Conservation (phyloP, 139 green algal species). For the Yamagishiella unicocca region DNA sequence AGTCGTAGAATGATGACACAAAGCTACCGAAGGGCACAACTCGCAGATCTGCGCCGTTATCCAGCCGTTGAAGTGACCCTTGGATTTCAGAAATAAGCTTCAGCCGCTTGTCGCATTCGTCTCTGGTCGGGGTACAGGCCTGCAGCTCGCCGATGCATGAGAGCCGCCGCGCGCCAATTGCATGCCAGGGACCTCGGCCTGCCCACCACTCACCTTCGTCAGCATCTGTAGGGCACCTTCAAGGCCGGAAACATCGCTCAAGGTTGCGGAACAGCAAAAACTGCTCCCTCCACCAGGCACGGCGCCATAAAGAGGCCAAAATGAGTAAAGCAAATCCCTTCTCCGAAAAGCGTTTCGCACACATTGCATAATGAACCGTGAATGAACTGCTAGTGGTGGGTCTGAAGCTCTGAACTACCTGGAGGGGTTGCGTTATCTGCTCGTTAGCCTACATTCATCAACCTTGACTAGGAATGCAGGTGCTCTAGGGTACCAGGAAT, state of each 20-base stretch:
- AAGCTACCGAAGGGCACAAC: slow-evolving; percentile 35
- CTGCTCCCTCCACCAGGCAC: neutral
- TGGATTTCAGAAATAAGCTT: neutral
- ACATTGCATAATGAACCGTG: neutral
- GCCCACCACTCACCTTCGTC: neutral
- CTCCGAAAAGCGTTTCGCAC: neutral
- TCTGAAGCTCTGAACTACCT: neutral
- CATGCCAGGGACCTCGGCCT: neutral
- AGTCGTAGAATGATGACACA: neutral
- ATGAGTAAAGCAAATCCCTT: neutral
- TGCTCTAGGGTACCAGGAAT: neutral
- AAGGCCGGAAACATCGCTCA: neutral
- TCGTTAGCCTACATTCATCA: no score
- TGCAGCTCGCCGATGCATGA: neutral
- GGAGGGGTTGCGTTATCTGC: no score
- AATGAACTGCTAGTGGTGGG: neutral
- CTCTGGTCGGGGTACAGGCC: neutral
- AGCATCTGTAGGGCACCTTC: neutral
- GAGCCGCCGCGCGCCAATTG: neutral
- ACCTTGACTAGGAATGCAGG: no score
- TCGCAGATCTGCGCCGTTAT: no score
- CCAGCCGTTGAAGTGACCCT: neutral
- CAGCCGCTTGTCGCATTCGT: neutral
- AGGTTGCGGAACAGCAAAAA: neutral
- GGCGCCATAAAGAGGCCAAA: neutral